Evolutionary conservation across 2,329 filamentous ascomycete genomes (phyloP).

Genomic region (Exophiala oligosperma): DNA sequence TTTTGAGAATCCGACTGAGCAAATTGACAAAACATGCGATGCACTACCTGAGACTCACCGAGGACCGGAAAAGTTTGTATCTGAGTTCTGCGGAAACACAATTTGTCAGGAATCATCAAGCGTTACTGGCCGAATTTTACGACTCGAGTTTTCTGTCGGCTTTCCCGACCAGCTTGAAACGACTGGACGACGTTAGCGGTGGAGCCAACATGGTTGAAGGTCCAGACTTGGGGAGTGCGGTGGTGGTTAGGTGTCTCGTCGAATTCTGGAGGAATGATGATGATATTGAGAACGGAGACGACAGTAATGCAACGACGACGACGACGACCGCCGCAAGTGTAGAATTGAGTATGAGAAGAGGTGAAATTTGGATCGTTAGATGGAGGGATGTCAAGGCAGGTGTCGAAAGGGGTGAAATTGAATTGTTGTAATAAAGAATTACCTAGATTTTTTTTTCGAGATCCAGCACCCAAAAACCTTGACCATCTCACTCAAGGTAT

Average conservation of each 20-base stretch:
- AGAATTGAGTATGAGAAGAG: constrained; percentile 48
- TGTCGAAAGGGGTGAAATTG: constrained; percentile 45
- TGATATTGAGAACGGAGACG: constrained; percentile 14
- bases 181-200: constrained; percentile 81
- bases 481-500: too few species aligned
- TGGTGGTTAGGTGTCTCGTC: constrained; percentile 69
- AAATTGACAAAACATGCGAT: constrained; percentile 64
- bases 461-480: too few species aligned
- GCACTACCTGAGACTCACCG: constrained; percentile 36
- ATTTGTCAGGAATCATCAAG: constrained; percentile 83
- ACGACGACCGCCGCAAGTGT: constrained; percentile 20
- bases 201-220: constrained; percentile 90
- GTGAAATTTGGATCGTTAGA: constrained; percentile 67
- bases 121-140: constrained; percentile 82
- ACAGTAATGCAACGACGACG: constrained; percentile 10
- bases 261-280: constrained; percentile 30
- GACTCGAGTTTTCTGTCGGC: constrained; percentile 77
- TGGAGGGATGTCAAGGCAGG: constrained; percentile 70
- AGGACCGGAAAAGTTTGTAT: constrained; percentile 19
- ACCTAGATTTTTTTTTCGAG: too few species aligned
- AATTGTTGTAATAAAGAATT: constrained; percentile 37
- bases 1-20: constrained; percentile 78
- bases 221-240: constrained; percentile 78
- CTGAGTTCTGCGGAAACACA: constrained; percentile 76
- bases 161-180: constrained; percentile 76